Conservation (phyloP, 805 yeast species). For the Starmerella apis region DNA sequence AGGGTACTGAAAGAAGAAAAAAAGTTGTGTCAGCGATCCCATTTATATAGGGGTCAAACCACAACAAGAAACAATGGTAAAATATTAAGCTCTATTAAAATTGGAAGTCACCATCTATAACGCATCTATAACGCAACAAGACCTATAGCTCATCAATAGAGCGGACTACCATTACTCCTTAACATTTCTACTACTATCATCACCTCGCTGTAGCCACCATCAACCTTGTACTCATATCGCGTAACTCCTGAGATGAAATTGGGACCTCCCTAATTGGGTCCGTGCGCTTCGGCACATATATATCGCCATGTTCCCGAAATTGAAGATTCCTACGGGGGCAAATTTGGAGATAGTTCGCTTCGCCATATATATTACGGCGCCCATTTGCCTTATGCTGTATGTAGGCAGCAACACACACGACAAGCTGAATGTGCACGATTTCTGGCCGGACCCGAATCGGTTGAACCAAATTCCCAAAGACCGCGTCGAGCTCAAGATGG, state of each 20-base stretch:
- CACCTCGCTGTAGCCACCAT: no score
- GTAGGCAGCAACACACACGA: conserved; percentile 84
- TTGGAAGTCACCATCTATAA: no score
- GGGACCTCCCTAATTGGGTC: neutral
- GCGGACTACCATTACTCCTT: no score
- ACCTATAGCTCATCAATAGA: no score
- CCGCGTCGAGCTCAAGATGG: conserved; percentile 83
- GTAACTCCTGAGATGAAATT: neutral
- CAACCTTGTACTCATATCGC: neutral
- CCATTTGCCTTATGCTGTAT: conserved; percentile 85
- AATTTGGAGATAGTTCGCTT: conserved; percentile 40
- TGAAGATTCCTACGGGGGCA: conserved; percentile 22
- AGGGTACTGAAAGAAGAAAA: conserved; percentile 1
- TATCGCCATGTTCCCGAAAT: conserved; percentile 6
- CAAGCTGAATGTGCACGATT: conserved; percentile 83
- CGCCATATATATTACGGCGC: conserved; percentile 74
- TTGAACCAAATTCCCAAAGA: conserved; percentile 87
- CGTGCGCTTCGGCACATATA: neutral
- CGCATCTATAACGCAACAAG: no score
- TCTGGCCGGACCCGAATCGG: conserved; percentile 94
- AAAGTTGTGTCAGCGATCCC: conserved; percentile 1
- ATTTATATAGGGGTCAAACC: neutral
- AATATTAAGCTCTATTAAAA: no score
- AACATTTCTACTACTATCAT: no score
- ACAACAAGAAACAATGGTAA: neutral